Evolutionary conservation across 192 early-diverging fungal species (phyloP), one percentile per base, ranked within the genome.

Genomic region (Entophlyctis luteolus): DNA sequence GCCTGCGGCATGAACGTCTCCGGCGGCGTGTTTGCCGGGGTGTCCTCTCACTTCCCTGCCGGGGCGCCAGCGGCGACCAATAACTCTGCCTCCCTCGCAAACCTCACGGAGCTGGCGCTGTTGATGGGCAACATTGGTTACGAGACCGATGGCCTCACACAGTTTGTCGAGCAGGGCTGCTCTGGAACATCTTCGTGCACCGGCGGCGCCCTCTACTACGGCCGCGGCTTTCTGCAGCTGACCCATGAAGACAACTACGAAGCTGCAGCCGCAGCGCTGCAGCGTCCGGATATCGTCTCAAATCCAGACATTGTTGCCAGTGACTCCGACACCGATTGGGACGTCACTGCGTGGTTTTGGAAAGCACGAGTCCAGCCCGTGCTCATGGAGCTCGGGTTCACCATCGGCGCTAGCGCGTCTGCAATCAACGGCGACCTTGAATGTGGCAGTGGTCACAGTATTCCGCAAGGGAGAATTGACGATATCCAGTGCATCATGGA

Each of bases 191-290:
- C 10, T 42, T 42, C 39, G n/a, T 66, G 63, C 50, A 48, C 63
- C 20, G 52, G 55, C 18, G 63, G 63, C 36, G n/a, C 8, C n/a
- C 36, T n/a, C 31, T 66, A 54, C 63, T 48, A 66, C 50, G 63
- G 63, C 18, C 63, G 63, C 27, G 63, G 63, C 28, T 66, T 38
- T 28, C 52, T 66, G 27, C 63, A 66, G 18, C 50, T 66, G 4
- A 38, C 48, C 4, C 55, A 52, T 48, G 50, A 66, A 10, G 25
- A 33, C 20, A 66, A 66, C 36, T 66, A 66, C 36, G 31, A 18
- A 31, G 8, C 48, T 12, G 63, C 63, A 18, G 48, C 49, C 22
- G 36, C 27, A 16, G 48, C 48, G 0, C n/a, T 66, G 4, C 25
- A 29, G 6, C 8, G 27, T 18, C 49, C 48, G 2, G 48, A 31